phyloP scores from a whole-genome alignment of 495 filamentous ascomycete species.

The Tuber melanosporum region DNA sequence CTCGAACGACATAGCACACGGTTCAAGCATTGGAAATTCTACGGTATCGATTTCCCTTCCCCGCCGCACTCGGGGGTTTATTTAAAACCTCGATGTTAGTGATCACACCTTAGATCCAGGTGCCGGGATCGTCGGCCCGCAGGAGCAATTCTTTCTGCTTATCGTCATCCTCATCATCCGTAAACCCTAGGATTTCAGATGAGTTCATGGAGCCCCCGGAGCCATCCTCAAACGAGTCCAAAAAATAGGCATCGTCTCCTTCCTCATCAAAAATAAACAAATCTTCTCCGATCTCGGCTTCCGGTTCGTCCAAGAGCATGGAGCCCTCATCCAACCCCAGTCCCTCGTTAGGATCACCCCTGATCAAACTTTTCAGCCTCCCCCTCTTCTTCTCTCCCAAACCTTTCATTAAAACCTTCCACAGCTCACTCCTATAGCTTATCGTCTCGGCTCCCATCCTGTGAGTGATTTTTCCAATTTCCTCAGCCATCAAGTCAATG shows the following conservation, averaged over 20 bases:
- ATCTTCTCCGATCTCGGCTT: slow-evolving; percentile 9
- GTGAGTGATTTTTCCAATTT: slow-evolving; percentile 8
- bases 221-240: not conserved
- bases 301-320: slow-evolving; percentile 9
- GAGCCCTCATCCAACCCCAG: not conserved
- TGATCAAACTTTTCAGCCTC: slow-evolving; percentile 17
- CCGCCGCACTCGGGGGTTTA: not conserved
- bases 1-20: not conserved
- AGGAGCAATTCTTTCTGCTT: not conserved
- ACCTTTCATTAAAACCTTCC: slow-evolving; percentile 16
- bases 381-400: slow-evolving; percentile 14
- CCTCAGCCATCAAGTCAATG: slow-evolving; percentile 13
- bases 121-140: not conserved
- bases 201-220: not conserved
- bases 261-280: slow-evolving; percentile 6
- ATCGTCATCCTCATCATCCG: slow-evolving; percentile 1
- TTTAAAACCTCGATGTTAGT: not conserved
- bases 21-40: not conserved
- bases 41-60: not conserved
- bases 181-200: slow-evolving; percentile 13
- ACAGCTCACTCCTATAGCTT: not conserved
- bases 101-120: not conserved
- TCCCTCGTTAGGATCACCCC: not conserved
- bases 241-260: not conserved
- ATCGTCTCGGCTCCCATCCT: slow-evolving; percentile 1